Conservation (phyloP, 2,329 filamentous ascomycete genomes). For the Epichloe amarillans region DNA sequence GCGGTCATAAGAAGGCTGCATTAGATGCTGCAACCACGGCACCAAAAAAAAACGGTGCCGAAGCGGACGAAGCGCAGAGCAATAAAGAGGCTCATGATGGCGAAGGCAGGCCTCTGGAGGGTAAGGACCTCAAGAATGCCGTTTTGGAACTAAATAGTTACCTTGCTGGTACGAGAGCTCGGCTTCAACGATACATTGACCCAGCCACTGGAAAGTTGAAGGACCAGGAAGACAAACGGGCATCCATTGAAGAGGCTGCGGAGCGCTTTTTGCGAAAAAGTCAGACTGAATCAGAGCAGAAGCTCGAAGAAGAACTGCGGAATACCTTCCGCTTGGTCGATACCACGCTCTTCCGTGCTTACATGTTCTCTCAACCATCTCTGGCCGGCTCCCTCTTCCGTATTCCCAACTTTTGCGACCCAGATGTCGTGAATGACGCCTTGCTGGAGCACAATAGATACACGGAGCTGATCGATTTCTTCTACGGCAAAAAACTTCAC, state of each 20-base stretch:
- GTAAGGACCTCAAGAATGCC: slow-evolving; percentile 71
- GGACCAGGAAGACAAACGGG: slow-evolving; percentile 29
- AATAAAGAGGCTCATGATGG: slow-evolving; percentile 25
- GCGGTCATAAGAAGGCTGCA: slow-evolving; percentile 29
- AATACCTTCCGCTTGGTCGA: slow-evolving; percentile 76
- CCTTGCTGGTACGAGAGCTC: slow-evolving; percentile 68
- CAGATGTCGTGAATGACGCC: slow-evolving; percentile 86
- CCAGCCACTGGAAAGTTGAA: slow-evolving; percentile 50
- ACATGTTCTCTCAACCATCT: slow-evolving; percentile 82
- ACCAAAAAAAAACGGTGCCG: slow-evolving; percentile 40
- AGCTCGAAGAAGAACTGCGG: slow-evolving; percentile 59
- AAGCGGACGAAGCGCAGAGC: slow-evolving; percentile 42
- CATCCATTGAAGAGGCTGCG: slow-evolving; percentile 34
- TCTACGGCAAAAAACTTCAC: slow-evolving; percentile 90
- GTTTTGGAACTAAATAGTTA: slow-evolving; percentile 77
- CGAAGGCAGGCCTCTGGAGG: slow-evolving; percentile 48
- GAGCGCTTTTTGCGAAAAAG: slow-evolving; percentile 40
- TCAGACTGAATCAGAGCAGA: slow-evolving; percentile 35
- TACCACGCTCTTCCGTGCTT: slow-evolving; percentile 84
- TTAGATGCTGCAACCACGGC: slow-evolving; percentile 46
- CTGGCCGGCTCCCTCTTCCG: slow-evolving; percentile 84
- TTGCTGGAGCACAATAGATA: slow-evolving; percentile 80
- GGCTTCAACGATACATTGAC: slow-evolving; percentile 48
- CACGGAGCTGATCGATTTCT: slow-evolving; percentile 91
- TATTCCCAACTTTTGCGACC: slow-evolving; percentile 93